Base-by-base conservation (phyloP, 164 flowering plant species). In the Nymphaea colorata region DNA sequence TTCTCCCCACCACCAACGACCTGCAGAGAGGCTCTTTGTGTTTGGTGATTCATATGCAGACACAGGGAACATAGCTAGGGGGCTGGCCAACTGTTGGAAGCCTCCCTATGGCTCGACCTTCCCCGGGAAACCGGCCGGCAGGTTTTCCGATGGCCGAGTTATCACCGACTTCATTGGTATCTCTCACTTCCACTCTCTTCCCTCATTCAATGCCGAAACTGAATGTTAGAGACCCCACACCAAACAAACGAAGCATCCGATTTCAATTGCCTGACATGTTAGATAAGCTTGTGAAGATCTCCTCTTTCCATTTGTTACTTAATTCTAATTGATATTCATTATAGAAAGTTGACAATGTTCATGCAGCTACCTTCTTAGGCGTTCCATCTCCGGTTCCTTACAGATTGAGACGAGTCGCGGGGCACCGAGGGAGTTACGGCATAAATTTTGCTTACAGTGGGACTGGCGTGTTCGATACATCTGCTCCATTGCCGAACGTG, bases 401-500 rank as follows among this genome's bases (percentile, higher is more conserved):
- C 75, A 67, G 62, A 73, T 86, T 78, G 87, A 83, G 85, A 67
- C 80, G 76, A 15, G 6, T 42, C 2, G 76, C 7, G 0, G 14
- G 25, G 2, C 66, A 81, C 12, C 66, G 51, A 15, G 5, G 77
- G 63, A 66, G 67, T 57, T 36, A 80, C 16, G 98, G 98, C 8
- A 72, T 93, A 85, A 93, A 93, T 64, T 90, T 90, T 36, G 98
- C 98, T 0, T 83, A 72, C 64, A 96, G 96, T 8, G 98, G 98
- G 5, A 84, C 93, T 0, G 97, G 98, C 1, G 97, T 91, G 12
- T 89, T 93, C 67, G 69, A 89, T 16, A 91, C 92, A 0, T 42
- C 62, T 4, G 68, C 62, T 11, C 43, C 75, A 0, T 70, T 47
- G 0, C 97, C 92, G 7, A 90, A 90, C 79, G 85, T 90, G 91